Percentiles rank a stretch among this genome's conserved stretches.
These are phyloP conservation scores for Aspergillus sojae DNA, from an alignment of 2,329 filamentous ascomycete genomes.

Conservation along the genomic window DNA sequence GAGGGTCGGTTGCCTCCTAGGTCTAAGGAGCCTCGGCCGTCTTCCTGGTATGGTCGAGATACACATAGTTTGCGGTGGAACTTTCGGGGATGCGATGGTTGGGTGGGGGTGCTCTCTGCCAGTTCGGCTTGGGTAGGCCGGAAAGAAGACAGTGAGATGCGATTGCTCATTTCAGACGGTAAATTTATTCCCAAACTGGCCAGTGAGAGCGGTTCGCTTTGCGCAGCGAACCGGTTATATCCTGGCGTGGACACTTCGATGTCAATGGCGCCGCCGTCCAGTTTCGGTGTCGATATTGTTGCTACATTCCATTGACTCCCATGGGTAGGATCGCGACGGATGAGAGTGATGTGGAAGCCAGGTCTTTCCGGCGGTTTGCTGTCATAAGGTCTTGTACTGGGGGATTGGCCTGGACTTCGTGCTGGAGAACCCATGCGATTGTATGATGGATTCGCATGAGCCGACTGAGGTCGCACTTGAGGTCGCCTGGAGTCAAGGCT, in stretches of 20 bases:
- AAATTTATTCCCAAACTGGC: slow-evolving; percentile 33
- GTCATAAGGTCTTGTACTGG: slow-evolving; percentile 20
- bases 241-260: slow-evolving; percentile 63
- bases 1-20: slow-evolving; percentile 18
- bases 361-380: slow-evolving; percentile 16
- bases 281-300: slow-evolving; percentile 53
- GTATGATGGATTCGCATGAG: slow-evolving; percentile 23
- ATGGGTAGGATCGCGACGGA: slow-evolving; percentile 71
- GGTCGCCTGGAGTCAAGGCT: slow-evolving; percentile 35
- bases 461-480: slow-evolving; percentile 26
- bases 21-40: slow-evolving; percentile 25
- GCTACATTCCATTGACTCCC: slow-evolving; percentile 77
- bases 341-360: slow-evolving; percentile 58
- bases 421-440: slow-evolving; percentile 22
- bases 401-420: slow-evolving; percentile 33
- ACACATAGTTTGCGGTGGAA: slow-evolving; percentile 39
- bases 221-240: slow-evolving; percentile 59
- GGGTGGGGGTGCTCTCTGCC: slow-evolving; percentile 11
- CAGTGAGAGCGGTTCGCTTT: slow-evolving; percentile 39
- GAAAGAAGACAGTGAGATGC: slow-evolving; percentile 12
- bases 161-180: slow-evolving; percentile 16
- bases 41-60: slow-evolving; percentile 28
- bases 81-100: slow-evolving; percentile 28
- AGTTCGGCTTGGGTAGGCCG: slow-evolving; percentile 9
- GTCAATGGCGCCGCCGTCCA: slow-evolving; percentile 42